Base-by-base conservation (phyloP, 345 rosid species). In the Euphorbia peplus region DNA sequence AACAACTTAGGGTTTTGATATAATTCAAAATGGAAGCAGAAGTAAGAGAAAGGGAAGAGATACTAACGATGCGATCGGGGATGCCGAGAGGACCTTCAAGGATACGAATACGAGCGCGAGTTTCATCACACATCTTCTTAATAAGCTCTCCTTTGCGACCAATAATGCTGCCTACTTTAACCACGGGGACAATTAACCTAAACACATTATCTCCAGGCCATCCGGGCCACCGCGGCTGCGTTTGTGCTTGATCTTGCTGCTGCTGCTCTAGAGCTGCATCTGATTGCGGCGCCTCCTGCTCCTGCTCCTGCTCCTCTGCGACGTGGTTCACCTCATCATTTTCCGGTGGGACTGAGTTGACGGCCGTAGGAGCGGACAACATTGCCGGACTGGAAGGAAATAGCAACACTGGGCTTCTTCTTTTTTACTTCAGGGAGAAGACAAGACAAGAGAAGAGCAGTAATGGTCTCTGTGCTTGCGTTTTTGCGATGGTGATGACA, bases 161-260 rank as follows among this genome's bases (percentile, higher is more conserved):
- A 53, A 88, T 91, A 5, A 93, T 90, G 83, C 91, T 82, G 25
- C 97, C 98, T 9, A 93, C 96, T 66, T 86, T 89, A 22, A 39
- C 37, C 9, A 86, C 90, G 50, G 95, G 96, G 42, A 93, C 92
- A 61, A 93, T 83, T 44, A 90, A 64, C 72, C 97, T 84, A 73
- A 85, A 93, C 21, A 90, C 91, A 81, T 89, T 86, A 78, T 86
- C 76, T 0, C 98, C 97, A 0, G 97, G 97, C 97, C 97, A 93
- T 25, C 97, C 92, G 12, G 91, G 95, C 98, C 97, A 90, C 74
- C 67, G 71, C 51, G 52, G 26, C 0, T 52, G 50, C 16, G 70
- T 32, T 22, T 66, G 60, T 1, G 48, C 21, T 52, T 66, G 47
- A 11, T 8, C 9, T 15, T 39, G n/a, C 60, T n/a, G 47, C 48